Evolutionary conservation across 2,329 filamentous ascomycete species (phyloP).

Genomic region (Aspergillus proliferans): DNA sequence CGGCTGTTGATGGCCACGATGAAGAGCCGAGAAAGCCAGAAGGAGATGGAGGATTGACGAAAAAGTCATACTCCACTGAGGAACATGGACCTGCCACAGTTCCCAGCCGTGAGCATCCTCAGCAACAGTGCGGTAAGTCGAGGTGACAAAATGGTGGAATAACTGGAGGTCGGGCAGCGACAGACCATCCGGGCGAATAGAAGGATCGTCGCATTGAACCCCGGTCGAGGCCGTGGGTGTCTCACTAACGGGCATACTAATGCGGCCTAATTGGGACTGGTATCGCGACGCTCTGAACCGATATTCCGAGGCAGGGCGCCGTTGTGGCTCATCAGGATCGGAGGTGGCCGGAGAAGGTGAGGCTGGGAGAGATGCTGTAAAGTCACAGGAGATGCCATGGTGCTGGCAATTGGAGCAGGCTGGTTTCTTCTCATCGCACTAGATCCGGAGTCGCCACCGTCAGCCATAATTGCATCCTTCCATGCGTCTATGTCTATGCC

Average conservation of each 20-base stretch:
- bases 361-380: constrained; percentile 1
- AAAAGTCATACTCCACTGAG: constrained; percentile 23
- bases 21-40: constrained; percentile 25
- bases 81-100: constrained; percentile 26
- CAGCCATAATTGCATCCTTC: not conserved
- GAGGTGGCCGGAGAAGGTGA: not conserved
- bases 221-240: not conserved
- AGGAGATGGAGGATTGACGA: constrained; percentile 29
- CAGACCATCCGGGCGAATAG: constrained; percentile 7
- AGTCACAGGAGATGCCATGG: constrained; percentile 24
- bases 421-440: constrained; percentile 32
- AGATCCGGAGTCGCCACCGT: not conserved
- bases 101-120: constrained; percentile 14
- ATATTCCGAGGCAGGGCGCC: constrained; percentile 11
- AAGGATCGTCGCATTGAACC: constrained; percentile 5
- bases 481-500: not conserved
- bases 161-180: constrained; percentile 20
- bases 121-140: constrained; percentile 20
- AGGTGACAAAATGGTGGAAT: constrained; percentile 25
- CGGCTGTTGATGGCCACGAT: constrained; percentile 18
- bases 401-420: constrained; percentile 23
- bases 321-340: constrained; percentile 1
- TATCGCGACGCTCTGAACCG: not conserved
- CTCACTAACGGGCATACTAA: not conserved
- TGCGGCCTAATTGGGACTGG: not conserved